Evolutionary conservation across 805 yeast genomes (phyloP).

Genomic region (Cephaloascus fragrans): DNA sequence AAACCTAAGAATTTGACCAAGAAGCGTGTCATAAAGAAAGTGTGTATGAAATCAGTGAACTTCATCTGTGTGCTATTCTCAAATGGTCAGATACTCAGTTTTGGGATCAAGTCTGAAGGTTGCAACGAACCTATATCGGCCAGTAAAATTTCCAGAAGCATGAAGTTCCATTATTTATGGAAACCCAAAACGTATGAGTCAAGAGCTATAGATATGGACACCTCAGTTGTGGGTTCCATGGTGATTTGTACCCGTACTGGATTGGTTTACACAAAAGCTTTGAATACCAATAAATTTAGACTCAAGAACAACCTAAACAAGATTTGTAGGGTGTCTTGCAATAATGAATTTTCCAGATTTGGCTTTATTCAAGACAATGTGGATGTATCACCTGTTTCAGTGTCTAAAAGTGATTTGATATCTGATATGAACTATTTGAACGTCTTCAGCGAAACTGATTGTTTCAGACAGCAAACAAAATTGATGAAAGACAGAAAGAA

Average conservation of each 20-base stretch:
- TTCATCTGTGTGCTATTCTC: conserved; percentile 41
- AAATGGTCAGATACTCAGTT: conserved; percentile 48
- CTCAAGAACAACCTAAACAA: conserved; percentile 45
- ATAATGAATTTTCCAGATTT: conserved; percentile 54
- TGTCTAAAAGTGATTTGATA: conserved; percentile 34
- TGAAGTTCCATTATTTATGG: conserved; percentile 50
- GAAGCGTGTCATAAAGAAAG: conserved; percentile 21
- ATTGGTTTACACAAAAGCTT: conserved; percentile 41
- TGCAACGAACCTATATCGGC: conserved; percentile 10
- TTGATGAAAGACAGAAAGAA: neutral
- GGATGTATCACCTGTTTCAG: conserved; percentile 45
- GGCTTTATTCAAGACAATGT: conserved; percentile 58
- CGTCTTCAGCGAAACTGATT: conserved; percentile 25
- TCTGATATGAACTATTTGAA: conserved; percentile 49
- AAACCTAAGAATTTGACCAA: conserved; percentile 41
- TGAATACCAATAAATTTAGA: conserved; percentile 38
- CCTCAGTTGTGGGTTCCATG: conserved; percentile 59
- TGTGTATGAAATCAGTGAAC: conserved; percentile 25
- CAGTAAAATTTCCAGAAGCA: conserved; percentile 23
- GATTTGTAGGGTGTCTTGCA: conserved; percentile 56
- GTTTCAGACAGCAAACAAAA: conserved; percentile 21
- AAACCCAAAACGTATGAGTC: conserved; percentile 46
- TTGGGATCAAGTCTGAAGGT: conserved; percentile 14
- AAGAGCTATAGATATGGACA: conserved; percentile 58
- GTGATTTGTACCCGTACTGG: conserved; percentile 65